A percentile compares a stretch with the other conserved stretches of the same genome.
Evolutionary conservation across 2,329 filamentous ascomycete genomes (phyloP).

Genomic region (Aspergillus aculeatinus): DNA sequence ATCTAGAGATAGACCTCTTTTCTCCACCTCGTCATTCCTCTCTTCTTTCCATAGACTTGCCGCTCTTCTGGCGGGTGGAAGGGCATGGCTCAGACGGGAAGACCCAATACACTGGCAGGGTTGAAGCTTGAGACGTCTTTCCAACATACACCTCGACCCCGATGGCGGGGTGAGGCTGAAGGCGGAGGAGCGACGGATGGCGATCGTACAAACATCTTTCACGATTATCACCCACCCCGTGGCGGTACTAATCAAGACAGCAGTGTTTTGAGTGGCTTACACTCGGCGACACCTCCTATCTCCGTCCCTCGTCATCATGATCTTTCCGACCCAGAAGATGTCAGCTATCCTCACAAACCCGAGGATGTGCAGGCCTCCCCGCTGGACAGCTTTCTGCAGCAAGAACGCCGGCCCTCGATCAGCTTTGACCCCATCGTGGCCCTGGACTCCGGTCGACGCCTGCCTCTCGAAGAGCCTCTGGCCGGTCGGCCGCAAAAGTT

Average conservation of each 20-base stretch:
- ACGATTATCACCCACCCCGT: constrained; percentile 33
- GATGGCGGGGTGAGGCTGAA: constrained; percentile 28
- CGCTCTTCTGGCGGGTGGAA: constrained; percentile 20
- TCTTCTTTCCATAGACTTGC: constrained; percentile 4
- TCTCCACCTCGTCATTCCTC: neutral
- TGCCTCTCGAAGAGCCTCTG: constrained; percentile 41
- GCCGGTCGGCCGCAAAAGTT: constrained; percentile 32
- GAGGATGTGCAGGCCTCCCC: constrained; percentile 39
- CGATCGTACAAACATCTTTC: constrained; percentile 37
- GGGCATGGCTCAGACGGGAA: constrained; percentile 42
- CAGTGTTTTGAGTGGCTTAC: constrained; percentile 40
- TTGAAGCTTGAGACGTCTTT: constrained; percentile 44
- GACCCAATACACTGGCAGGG: constrained; percentile 31
- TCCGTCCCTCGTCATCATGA: constrained; percentile 45
- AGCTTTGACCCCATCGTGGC: constrained; percentile 44
- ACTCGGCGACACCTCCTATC: constrained; percentile 46
- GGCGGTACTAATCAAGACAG: constrained; percentile 42
- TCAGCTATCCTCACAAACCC: constrained; percentile 38
- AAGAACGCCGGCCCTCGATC: constrained; percentile 41
- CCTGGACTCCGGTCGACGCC: constrained; percentile 40
- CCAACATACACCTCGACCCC: constrained; percentile 24
- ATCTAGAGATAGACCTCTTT: neutral
- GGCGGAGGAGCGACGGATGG: constrained; percentile 27
- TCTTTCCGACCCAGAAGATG: constrained; percentile 24
- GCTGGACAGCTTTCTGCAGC: constrained; percentile 42